Evolutionary conservation across 148 eudicot species (phyloP), one percentile per base, ranked within the genome.

Genomic region (Nepenthes gracilis): DNA sequence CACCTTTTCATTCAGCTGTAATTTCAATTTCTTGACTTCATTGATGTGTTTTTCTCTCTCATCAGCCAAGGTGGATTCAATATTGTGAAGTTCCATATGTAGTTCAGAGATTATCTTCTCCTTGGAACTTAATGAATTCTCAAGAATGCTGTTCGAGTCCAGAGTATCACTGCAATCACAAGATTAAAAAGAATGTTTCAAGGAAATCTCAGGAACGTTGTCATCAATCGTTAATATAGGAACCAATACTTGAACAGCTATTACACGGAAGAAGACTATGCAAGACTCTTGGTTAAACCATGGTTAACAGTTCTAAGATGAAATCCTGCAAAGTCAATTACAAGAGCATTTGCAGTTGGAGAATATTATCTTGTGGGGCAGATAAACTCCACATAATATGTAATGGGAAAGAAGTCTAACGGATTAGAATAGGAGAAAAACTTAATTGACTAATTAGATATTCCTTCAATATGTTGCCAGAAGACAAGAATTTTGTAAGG

Each of bases 91-190:
- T 68, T 94, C 99, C 84, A 73, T 80, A 69, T 89, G 87, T 54
- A 94, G 73, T 64, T 94, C 99, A 45, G 99, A 94, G 64, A 94
- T 89, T 47, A 86, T 77, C 80, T 85, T 94, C 70, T 89, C 99
- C 79, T 94, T 94, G 47, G 99, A 90, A 64, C 60, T 84, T 68
- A 94, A 78, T 57, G 99, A 94, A 67, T 81, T 94, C 81, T 94
- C 99, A 54, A 94, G 90, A 55, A 75, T 69, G 70, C 75, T 80
- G 72, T 75, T 84, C 60, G 99, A 74, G 83, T 94, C 96, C 69
- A 69, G 54, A 65, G 70, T 72, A 67, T 89, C 95, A 75, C 99
- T 94, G 77, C 72, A 76, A 66, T 61, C 67, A 81, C 52, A 58
- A 45, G 23, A 23, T 23, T 23, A 23, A 23, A 68, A 53, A 52